A percentile compares a stretch with the other conserved stretches of the same genome.
phyloP scores from a whole-genome alignment of 2,329 filamentous ascomycete species.

The Nigrospora sphaerica region DNA sequence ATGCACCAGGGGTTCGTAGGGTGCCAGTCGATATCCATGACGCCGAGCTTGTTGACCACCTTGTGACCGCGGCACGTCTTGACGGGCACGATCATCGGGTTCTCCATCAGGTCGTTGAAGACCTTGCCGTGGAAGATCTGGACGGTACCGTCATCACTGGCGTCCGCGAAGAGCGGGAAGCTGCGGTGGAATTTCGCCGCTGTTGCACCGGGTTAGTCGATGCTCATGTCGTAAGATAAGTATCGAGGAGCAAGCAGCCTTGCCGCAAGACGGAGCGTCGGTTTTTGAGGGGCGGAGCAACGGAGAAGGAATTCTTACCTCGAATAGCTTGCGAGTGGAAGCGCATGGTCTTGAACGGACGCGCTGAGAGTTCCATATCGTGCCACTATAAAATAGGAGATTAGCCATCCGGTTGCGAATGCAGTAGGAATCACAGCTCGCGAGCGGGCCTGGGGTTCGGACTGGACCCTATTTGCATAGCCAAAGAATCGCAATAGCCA shows the following conservation, averaged over 20 bases:
- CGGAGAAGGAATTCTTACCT: background rate
- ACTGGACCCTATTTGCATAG: background rate
- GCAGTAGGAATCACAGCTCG: background rate
- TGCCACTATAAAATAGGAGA: slow-evolving; percentile 55
- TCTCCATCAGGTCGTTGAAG: slow-evolving; percentile 89
- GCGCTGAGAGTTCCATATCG: slow-evolving; percentile 82
- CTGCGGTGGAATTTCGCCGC: slow-evolving; percentile 81
- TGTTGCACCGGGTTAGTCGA: too few species aligned
- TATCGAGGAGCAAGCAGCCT: too few species aligned
- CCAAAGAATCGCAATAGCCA: background rate
- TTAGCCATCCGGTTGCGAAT: background rate
- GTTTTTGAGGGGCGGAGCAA: too few species aligned
- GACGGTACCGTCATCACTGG: slow-evolving; percentile 86
- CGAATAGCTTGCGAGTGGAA: slow-evolving; percentile 93
- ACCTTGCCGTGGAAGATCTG: slow-evolving; percentile 98
- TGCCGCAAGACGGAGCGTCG: too few species aligned
- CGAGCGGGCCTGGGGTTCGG: background rate
- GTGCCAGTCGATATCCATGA: slow-evolving; percentile 95
- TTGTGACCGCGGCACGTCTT: slow-evolving; percentile 91
- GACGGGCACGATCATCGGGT: slow-evolving; percentile 90
- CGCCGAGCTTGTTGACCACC: slow-evolving; percentile 77
- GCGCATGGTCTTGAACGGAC: slow-evolving; percentile 92
- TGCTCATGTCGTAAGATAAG: too few species aligned
- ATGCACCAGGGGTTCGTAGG: slow-evolving; percentile 89
- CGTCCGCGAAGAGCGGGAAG: slow-evolving; percentile 81